Evolutionary conservation across 192 early-diverging fungal species (phyloP).

Genomic region (Entomortierella parvispora): DNA sequence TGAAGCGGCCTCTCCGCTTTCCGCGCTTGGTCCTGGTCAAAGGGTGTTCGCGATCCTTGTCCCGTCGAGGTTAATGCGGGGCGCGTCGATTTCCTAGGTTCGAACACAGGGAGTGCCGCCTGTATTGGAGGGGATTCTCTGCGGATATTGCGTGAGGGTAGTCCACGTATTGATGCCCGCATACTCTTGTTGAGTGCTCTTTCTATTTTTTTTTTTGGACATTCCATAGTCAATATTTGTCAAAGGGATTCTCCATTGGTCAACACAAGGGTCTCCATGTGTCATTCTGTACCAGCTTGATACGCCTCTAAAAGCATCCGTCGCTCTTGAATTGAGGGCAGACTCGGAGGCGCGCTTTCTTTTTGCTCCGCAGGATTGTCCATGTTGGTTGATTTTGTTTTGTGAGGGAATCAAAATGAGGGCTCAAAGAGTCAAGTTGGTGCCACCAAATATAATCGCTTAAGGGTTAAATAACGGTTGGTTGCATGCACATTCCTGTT

Average conservation of each 20-base stretch:
- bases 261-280: background rate
- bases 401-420: background rate
- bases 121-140: background rate
- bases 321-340: constrained; percentile 37
- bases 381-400: background rate
- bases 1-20: background rate
- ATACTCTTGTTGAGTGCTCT: constrained; percentile 23
- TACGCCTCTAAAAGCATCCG: constrained; percentile 32
- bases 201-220: constrained; percentile 5
- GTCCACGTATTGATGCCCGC: constrained; percentile 13
- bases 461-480: too few species aligned
- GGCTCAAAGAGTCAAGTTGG: background rate
- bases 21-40: background rate
- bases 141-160: background rate
- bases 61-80: too few species aligned
- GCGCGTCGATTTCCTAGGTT: constrained; percentile 8
- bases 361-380: background rate
- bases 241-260: background rate
- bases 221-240: background rate
- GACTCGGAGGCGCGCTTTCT: background rate
- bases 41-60: background rate
- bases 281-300: constrained; percentile 23
- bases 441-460: too few species aligned
- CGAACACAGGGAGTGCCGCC: background rate
- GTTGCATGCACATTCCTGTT: too few species aligned